Base-by-base conservation (phyloP, 1,139 yeast species). In the Blastobotrys serpentis region DNA sequence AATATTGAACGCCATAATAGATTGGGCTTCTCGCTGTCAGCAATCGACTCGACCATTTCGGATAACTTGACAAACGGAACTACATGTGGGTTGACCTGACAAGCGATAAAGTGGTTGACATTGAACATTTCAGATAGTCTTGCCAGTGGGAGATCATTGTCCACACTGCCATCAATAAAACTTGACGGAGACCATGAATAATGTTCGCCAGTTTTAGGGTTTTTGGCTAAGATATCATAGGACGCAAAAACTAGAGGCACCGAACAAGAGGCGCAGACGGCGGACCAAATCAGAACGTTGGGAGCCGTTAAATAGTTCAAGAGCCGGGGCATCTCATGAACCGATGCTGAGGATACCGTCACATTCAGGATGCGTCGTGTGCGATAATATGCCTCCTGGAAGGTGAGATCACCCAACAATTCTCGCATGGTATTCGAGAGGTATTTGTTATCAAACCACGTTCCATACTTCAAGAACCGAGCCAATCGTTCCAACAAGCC, bases 61-160 rank as follows among this genome's bases (percentile, higher is more conserved):
- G 60, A 53, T 16, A 61, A 49, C 39, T 48, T 85, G 56, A 92
- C 72, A 44, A 92, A 77, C 1, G 98, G 98, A 1, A 86, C 90
- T 26, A 92, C 95, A 64, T 92, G 98, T 0, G 98, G 96, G 60
- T 94, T 88, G 1, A 92, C 98, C 67, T 94, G 98, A 47, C 96
- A 90, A 0, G 96, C 98, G 62, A 92, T 87, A 52, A 92, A 90
- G 65, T 94, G 97, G 64, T 92, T 95, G 32, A 92, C 96, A 61
- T 92, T 92, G 64, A 92, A 94, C 90, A 92, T 86, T 66, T 92
- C 98, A 43, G 95, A 86, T 16, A 92, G 72, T 58, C 97, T 76
- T 0, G 95, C 77, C 25, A 89, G 83, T 1, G 99, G 99, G 45
- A 92, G 70, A 64, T 92, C 99, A 56, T 88, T 87, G 62, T 90